Base-by-base conservation (phyloP, 441 rosid genomes). In the Erodium trifolium region DNA sequence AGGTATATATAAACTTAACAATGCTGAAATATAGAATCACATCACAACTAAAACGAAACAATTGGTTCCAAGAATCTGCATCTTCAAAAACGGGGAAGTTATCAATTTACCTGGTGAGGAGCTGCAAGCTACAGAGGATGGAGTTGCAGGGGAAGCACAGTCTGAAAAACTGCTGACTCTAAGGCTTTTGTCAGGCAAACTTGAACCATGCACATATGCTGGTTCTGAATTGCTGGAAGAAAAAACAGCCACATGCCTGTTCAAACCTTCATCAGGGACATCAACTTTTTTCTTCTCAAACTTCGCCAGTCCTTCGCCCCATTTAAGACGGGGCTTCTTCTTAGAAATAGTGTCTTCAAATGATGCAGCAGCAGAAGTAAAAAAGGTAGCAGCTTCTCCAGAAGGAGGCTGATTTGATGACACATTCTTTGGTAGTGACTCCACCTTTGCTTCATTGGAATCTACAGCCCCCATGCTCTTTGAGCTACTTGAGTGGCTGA, bases 251-350 rank as follows among this genome's bases (percentile, higher is more conserved):
- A 74, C 93, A 85, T 81, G 86, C 75, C 81, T 85, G 63, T 35
- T 77, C 69, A 59, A 73, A 79, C 68, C 74, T 69, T 82, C 82
- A 51, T 84, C 89, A 66, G 88, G 87, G 37, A 78, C 84, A 65
- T 89, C 97, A 81, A 92, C 99, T 78, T 79, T 90, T 85, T 90
- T 90, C 78, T 88, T 92, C 79, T 95, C 99, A 74, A 84, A 95
- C 79, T 95, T 90, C 1, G 98, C 98, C 78, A 95, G 83, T 66
- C 99, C 99, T 74, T 95, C 96, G 41, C 99, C 99, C 98, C 98
- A 95, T 19, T 88, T 88, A 29, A 95, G 96, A 70, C 99, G 95
- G 34, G 89, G 90, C 75, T 95, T 95, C 82, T 94, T 94, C 81
- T 88, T 87, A 17, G 91, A 81, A 67, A 73, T 73, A 62, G 72